Evolutionary conservation across 2,329 filamentous ascomycete genomes (phyloP), one percentile per base, ranked within the genome.

Genomic region (Plectosphaerella plurivora): DNA sequence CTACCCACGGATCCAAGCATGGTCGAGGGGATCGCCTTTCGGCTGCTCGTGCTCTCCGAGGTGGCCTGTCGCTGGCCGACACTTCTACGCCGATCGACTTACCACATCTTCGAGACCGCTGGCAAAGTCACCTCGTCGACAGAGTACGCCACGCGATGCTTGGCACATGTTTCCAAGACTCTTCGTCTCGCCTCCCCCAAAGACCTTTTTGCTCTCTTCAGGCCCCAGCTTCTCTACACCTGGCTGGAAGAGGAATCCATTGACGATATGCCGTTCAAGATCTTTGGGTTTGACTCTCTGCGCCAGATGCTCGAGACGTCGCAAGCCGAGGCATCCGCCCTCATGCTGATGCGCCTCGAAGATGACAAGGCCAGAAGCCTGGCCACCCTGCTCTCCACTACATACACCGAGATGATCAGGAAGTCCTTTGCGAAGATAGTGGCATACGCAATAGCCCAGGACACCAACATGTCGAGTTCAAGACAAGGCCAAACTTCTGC

Each of bases 71-170:
- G 77, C 49, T 97, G 93, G 89, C 86, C 91, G 54, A 96, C 92
- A 1, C 76, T 97, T 18, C 77, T 97, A 44, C 86, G 92, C 49
- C 84, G 88, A 57, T 91, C 91, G 58, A 88, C 96, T 16, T 99
- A 97, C 66, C 88, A 94, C 66, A 91, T 97, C 20, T 96, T 97
- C 60, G 94, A 97, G 66, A 91, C 88, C 0, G 89, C 92, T 2
- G 90, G 88, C 2, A 84, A 84, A 52, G 82, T 96, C 14, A 70
- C 79, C 3, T 70, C 73, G 11, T 87, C 88, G 7, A 75, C 78
- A 18, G 73, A 76, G 18, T 88, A 97, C 69, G 92, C 93, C 1
- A 82, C 81, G 51, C 79, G 79, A 49, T 95, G 90, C 60, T 75
- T 97, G 44, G 66, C 68, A 5, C 75, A 79, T 12, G 84, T 97